A percentile compares a stretch with the other conserved stretches of the same genome.
Evolutionary conservation across 2,329 filamentous ascomycete genomes (phyloP).

Genomic region (Ceratocystis lukuohia): DNA sequence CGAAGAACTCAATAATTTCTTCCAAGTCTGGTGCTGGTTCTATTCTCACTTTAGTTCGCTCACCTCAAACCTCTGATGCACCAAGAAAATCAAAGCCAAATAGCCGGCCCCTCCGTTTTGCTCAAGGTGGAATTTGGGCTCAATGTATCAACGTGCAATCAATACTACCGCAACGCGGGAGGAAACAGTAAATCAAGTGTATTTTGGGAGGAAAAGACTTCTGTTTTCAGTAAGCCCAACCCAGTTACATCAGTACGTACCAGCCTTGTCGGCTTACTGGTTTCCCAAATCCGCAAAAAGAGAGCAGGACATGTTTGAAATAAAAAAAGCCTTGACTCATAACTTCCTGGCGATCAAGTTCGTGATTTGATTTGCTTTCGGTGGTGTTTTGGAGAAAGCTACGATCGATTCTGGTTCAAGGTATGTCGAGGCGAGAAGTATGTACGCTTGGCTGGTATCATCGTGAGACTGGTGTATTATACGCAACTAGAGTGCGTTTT

Average conservation of each 20-base stretch:
- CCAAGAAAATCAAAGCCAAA: neutral
- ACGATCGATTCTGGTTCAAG: neutral
- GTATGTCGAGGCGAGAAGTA: neutral
- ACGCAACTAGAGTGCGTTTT: neutral
- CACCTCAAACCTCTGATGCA: neutral
- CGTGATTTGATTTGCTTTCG: slow-evolving; percentile 1
- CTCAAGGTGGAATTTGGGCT: neutral
- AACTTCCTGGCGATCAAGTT: neutral
- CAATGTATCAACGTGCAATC: too few species aligned
- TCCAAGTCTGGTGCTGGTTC: neutral
- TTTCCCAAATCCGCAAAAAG: neutral
- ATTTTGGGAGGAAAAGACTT: neutral
- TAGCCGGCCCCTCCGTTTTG: neutral
- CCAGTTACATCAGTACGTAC: neutral
- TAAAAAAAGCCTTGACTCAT: neutral
- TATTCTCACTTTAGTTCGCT: neutral
- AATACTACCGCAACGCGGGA: too few species aligned
- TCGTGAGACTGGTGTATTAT: neutral
- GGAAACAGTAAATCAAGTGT: too few species aligned
- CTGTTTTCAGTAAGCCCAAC: neutral
- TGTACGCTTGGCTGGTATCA: neutral
- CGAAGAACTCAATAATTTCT: neutral
- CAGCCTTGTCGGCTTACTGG: neutral
- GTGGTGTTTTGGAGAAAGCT: neutral
- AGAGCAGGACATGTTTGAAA: neutral